These are phyloP conservation scores for Chlorella sp. DNA, from an alignment of 139 green algal species.

Conservation along the genomic window DNA sequence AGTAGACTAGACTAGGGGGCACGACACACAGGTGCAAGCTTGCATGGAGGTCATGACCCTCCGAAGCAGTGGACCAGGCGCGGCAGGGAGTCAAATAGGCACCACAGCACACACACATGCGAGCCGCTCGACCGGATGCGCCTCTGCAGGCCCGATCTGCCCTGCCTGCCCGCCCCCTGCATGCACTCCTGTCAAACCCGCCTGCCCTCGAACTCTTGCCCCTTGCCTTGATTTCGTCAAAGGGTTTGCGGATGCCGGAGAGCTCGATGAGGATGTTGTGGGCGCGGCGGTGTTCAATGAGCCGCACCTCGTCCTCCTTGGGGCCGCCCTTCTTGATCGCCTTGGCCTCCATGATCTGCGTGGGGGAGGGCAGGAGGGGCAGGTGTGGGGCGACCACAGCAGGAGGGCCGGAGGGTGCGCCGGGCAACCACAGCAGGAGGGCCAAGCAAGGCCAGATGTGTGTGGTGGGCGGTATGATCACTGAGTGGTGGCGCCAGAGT, in stretches of 20 bases:
- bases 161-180: background rate
- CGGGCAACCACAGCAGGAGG: too few relatives aligned
- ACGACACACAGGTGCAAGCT: too few relatives aligned
- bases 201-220: background rate
- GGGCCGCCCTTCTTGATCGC: slow-evolving; percentile 45
- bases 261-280: slow-evolving; percentile 91
- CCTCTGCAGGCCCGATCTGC: background rate
- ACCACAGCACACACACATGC: too few relatives aligned
- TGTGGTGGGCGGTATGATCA: too few relatives aligned
- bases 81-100: too few relatives aligned
- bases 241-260: slow-evolving; percentile 69
- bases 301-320: slow-evolving; percentile 41
- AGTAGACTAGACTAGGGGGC: too few relatives aligned
- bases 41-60: too few relatives aligned
- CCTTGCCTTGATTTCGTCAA: slow-evolving; percentile 66
- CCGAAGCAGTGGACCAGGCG: too few relatives aligned
- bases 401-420: too few relatives aligned
- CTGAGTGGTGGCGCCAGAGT: too few relatives aligned
- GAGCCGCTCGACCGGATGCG: too few relatives aligned
- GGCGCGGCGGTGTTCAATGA: slow-evolving; percentile 82
- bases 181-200: background rate
- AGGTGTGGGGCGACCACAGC: background rate
- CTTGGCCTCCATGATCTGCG: slow-evolving; percentile 61
- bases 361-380: background rate
- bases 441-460: too few relatives aligned